Evolutionary conservation across 2,329 filamentous ascomycete species (phyloP).

Genomic region (Aureobasidium namibiae): DNA sequence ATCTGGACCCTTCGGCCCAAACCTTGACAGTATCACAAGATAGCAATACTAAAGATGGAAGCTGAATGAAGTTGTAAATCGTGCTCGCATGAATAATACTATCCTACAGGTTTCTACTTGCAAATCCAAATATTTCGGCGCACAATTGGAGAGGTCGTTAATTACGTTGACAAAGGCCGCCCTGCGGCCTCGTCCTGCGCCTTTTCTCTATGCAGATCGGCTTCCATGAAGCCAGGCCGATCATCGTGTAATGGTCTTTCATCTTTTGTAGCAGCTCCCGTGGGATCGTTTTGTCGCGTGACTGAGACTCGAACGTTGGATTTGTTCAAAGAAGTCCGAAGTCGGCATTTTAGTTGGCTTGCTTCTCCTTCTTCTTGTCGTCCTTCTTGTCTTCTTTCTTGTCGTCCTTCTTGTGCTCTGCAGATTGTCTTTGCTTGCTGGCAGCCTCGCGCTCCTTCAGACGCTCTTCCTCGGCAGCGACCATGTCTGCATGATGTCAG

Average conservation of each 20-base stretch:
- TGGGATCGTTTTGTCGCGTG: neutral
- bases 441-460: slow-evolving; percentile 43
- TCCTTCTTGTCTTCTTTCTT: slow-evolving; percentile 9
- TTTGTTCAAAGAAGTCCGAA: no score
- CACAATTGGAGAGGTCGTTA: neutral
- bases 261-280: neutral
- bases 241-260: neutral
- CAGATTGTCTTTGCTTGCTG: slow-evolving; percentile 22
- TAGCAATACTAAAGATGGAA: no score
- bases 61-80: neutral
- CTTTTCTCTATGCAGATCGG: neutral
- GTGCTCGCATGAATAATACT: slow-evolving; percentile 2
- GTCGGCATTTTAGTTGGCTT: no score
- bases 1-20: no score
- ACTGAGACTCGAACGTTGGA: neutral
- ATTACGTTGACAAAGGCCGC: neutral
- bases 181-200: neutral
- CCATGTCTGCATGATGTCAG: slow-evolving; percentile 55
- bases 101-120: neutral
- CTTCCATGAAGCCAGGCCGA: neutral
- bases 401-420: slow-evolving; percentile 20
- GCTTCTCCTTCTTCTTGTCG: no score
- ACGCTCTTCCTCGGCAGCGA: slow-evolving; percentile 65
- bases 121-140: neutral
- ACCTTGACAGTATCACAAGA: no score